These are phyloP conservation scores for Paulownia fortunei DNA, from an alignment of 257 asterid genomes.

Conservation along the genomic window DNA sequence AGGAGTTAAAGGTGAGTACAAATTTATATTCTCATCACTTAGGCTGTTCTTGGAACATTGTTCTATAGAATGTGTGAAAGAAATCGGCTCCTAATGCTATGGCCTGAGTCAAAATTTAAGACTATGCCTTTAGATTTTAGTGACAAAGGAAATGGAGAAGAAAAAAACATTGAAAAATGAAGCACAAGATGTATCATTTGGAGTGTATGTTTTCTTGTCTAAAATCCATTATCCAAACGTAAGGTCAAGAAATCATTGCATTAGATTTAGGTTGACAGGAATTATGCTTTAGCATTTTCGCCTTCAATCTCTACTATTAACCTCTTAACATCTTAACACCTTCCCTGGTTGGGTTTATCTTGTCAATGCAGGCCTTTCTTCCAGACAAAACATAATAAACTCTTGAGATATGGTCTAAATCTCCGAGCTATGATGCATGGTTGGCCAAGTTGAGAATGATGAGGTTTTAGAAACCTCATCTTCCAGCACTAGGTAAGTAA, in stretches of 20 bases:
- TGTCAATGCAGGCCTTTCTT: slow-evolving; percentile 34
- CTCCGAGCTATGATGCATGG: slow-evolving; percentile 31
- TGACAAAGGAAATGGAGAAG: neutral
- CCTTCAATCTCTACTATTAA: neutral
- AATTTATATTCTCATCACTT: neutral
- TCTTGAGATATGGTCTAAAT: slow-evolving; percentile 22
- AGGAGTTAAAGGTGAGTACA: slow-evolving; percentile 33
- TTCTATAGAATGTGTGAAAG: neutral
- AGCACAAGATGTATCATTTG: neutral
- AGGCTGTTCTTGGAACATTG: neutral
- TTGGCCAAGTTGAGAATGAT: slow-evolving; percentile 28
- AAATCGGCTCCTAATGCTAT: neutral
- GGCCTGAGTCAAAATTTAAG: neutral
- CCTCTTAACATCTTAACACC: neutral
- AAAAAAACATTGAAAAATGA: neutral
- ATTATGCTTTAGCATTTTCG: neutral
- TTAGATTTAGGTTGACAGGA: neutral
- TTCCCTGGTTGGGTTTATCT: neutral
- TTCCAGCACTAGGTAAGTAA: slow-evolving; percentile 59
- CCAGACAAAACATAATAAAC: slow-evolving; percentile 23
- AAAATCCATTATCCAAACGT: neutral
- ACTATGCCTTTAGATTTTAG: neutral
- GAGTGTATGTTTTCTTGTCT: neutral
- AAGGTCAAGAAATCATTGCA: neutral
- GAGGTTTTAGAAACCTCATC: slow-evolving; percentile 40